Conservation (phyloP, 2,329 filamentous ascomycete genomes). For the Ophiostoma novo-ulmi region DNA sequence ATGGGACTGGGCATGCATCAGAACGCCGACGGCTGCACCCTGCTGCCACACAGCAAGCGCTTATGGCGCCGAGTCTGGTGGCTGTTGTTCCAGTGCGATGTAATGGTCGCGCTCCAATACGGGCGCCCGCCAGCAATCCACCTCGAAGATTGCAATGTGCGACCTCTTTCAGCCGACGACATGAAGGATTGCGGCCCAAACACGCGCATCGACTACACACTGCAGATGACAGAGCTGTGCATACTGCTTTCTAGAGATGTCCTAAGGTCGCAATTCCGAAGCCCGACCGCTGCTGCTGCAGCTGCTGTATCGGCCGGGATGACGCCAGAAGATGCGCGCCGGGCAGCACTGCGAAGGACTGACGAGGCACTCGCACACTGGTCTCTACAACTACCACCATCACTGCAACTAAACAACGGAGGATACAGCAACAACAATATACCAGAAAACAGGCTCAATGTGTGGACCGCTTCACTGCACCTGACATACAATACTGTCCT, state of each 20-base stretch:
- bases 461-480: neutral
- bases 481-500: neutral
- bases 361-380: conserved; percentile 1
- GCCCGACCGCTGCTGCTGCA: neutral
- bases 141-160: neutral
- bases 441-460: neutral
- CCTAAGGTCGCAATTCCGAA: neutral
- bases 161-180: neutral
- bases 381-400: neutral
- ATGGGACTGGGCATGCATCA: conserved; percentile 21
- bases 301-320: neutral
- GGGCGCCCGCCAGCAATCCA: conserved; percentile 16
- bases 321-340: neutral
- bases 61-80: conserved; percentile 22
- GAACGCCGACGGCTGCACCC: conserved; percentile 15
- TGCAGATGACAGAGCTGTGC: neutral
- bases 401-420: neutral
- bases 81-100: conserved; percentile 19
- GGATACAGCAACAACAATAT: neutral
- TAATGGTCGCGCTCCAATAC: conserved; percentile 17
- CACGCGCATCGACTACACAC: neutral
- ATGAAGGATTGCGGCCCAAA: neutral
- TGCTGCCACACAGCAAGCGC: conserved; percentile 13
- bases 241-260: neutral
- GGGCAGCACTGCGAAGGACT: neutral